Evolutionary conservation across 2,329 filamentous ascomycete species (phyloP).

Genomic region (Calonectria pteridis): DNA sequence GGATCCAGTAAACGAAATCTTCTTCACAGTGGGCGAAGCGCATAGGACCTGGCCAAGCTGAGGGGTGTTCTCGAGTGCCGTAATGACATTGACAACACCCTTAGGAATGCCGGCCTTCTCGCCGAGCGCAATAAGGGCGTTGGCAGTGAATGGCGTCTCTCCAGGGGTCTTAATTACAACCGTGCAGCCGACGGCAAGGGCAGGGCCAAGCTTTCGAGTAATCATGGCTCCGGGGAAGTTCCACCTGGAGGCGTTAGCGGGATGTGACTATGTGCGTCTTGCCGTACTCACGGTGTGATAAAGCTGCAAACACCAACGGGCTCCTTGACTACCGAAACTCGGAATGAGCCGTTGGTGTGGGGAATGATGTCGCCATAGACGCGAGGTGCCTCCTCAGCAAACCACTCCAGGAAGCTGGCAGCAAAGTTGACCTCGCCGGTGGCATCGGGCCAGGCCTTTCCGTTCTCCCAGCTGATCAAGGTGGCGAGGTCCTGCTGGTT

Average conservation of each 20-base stretch:
- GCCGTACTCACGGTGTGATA: slow-evolving; percentile 39
- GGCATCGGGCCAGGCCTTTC: slow-evolving; percentile 74
- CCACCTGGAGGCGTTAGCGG: slow-evolving; percentile 48
- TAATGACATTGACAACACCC: slow-evolving; percentile 36
- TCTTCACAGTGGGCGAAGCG: slow-evolving; percentile 7
- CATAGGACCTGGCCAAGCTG: slow-evolving; percentile 4
- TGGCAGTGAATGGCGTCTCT: slow-evolving; percentile 88
- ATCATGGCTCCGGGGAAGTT: slow-evolving; percentile 71
- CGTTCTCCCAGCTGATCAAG: slow-evolving; percentile 78
- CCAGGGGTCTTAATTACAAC: slow-evolving; percentile 87
- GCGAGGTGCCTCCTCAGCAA: slow-evolving; percentile 63
- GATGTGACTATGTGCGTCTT: background rate
- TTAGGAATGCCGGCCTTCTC: slow-evolving; percentile 74
- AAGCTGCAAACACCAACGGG: slow-evolving; percentile 48
- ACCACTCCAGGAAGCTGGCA: slow-evolving; percentile 72
- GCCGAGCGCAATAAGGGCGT: slow-evolving; percentile 84
- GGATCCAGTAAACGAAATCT: slow-evolving; percentile 21
- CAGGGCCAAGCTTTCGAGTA: slow-evolving; percentile 58
- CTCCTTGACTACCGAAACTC: slow-evolving; percentile 72
- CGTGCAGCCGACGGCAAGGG: slow-evolving; percentile 78
- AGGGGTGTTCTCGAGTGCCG: slow-evolving; percentile 12
- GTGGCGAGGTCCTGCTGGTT: slow-evolving; percentile 75
- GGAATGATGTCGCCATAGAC: slow-evolving; percentile 71
- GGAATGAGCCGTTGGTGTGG: slow-evolving; percentile 71
- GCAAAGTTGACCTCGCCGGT: slow-evolving; percentile 69